These are phyloP conservation scores for Lachnellula cervina DNA, from an alignment of 2,329 filamentous ascomycete species.

Conservation along the genomic window DNA sequence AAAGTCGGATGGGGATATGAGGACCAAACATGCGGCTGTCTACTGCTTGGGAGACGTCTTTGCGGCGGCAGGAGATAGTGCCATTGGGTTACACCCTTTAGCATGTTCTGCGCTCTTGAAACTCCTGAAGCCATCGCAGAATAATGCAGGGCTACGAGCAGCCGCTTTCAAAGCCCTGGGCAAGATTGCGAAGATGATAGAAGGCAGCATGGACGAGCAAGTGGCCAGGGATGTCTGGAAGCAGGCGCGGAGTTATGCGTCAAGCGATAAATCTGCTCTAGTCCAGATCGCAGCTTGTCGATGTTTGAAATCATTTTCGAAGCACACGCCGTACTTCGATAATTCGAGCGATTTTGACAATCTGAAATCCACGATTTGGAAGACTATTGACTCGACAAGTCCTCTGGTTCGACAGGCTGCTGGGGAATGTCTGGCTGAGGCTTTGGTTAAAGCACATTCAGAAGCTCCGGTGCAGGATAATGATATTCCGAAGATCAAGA, in stretches of 20 bases:
- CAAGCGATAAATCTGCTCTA: slow-evolving; percentile 75
- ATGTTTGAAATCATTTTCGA: slow-evolving; percentile 70
- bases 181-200: slow-evolving; percentile 72
- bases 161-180: slow-evolving; percentile 70
- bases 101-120: slow-evolving; percentile 70
- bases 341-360: slow-evolving; percentile 89
- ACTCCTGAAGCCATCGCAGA: slow-evolving; percentile 72
- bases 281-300: slow-evolving; percentile 75
- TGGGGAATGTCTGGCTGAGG: slow-evolving; percentile 76
- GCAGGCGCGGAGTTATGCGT: slow-evolving; percentile 70
- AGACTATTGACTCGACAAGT: slow-evolving; percentile 75
- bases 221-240: slow-evolving; percentile 93
- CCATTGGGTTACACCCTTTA: slow-evolving; percentile 74
- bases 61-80: slow-evolving; percentile 88
- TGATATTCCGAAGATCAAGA: slow-evolving; percentile 56
- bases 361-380: slow-evolving; percentile 76
- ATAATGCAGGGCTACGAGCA: slow-evolving; percentile 75
- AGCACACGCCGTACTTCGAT: slow-evolving; percentile 74
- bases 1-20: slow-evolving; percentile 69
- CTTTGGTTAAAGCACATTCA: slow-evolving; percentile 76
- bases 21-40: slow-evolving; percentile 80
- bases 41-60: slow-evolving; percentile 86
- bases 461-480: slow-evolving; percentile 48
- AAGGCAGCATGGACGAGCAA: slow-evolving; percentile 73
- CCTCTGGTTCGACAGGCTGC: slow-evolving; percentile 76